phyloP scores from a whole-genome alignment of 495 filamentous ascomycete genomes.

The Penicillium bovifimosum region DNA sequence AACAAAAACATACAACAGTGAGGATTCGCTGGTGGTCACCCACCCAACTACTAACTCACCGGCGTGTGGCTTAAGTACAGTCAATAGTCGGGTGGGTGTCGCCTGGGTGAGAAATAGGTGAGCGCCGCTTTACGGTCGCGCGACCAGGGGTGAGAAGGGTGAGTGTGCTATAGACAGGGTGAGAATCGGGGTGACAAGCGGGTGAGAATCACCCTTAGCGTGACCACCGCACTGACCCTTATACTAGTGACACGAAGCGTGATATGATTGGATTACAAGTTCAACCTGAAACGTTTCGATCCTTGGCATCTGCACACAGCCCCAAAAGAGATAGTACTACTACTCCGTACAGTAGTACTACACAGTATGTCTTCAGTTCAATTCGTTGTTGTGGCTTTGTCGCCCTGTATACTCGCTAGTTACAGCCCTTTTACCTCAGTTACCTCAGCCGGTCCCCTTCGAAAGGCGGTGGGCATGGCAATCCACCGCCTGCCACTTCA shows the following conservation, averaged over 20 bases:
- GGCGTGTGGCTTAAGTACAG: no score
- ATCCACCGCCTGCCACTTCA: no score
- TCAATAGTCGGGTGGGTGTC: no score
- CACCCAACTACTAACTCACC: no score
- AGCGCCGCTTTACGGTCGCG: no score
- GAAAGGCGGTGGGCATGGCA: no score
- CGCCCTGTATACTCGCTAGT: neutral
- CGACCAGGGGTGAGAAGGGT: neutral
- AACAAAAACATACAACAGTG: no score
- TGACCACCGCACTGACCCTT: neutral
- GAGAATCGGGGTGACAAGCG: neutral
- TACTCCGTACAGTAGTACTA: no score
- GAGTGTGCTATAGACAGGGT: neutral
- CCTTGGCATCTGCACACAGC: neutral
- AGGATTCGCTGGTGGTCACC: no score
- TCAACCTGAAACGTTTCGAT: neutral
- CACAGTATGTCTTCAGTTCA: neutral
- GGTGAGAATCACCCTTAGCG: neutral
- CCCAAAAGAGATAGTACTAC: neutral
- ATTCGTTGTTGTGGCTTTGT: neutral
- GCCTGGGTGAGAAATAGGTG: no score
- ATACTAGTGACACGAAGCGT: neutral
- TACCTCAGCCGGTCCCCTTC: no score
- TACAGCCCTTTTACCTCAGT: neutral
- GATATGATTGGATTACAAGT: neutral